Evolutionary conservation across 2,329 filamentous ascomycete species (phyloP).

Genomic region (Fusarium sp.): DNA sequence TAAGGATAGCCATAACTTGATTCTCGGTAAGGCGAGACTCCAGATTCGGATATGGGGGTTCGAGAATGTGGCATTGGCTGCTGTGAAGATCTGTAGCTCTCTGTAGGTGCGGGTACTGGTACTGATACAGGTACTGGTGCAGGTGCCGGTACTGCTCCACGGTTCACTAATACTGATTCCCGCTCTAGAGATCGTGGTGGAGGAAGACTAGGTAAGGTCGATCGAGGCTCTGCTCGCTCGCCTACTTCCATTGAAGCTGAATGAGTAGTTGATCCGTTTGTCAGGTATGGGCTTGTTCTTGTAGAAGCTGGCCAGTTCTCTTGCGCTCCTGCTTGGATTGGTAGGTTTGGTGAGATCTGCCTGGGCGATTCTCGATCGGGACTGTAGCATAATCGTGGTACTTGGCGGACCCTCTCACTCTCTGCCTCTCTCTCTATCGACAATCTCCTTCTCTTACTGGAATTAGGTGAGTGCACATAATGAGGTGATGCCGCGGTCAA

Average conservation of each 20-base stretch:
- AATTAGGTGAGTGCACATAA: slow-evolving; percentile 61
- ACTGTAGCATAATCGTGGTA: slow-evolving; percentile 60
- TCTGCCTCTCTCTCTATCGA: slow-evolving; percentile 57
- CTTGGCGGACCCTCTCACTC: slow-evolving; percentile 54
- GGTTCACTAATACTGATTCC: slow-evolving; percentile 47
- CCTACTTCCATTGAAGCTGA: slow-evolving; percentile 49
- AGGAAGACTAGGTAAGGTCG: slow-evolving; percentile 56
- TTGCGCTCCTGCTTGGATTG: slow-evolving; percentile 40
- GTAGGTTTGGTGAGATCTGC: slow-evolving; percentile 52
- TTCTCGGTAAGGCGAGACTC: slow-evolving; percentile 49
- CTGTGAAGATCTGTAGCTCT: slow-evolving; percentile 52
- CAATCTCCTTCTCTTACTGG: slow-evolving; percentile 60
- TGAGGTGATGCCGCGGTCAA: slow-evolving; percentile 55
- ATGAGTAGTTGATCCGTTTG: slow-evolving; percentile 43
- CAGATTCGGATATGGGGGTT: slow-evolving; percentile 48
- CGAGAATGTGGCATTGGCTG: slow-evolving; percentile 40
- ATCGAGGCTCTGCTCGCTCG: slow-evolving; percentile 52
- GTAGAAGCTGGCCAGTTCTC: slow-evolving; percentile 52
- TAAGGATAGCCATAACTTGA: slow-evolving; percentile 53
- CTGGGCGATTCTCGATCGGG: slow-evolving; percentile 48
- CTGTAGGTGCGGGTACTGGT: slow-evolving; percentile 47
- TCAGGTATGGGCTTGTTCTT: slow-evolving; percentile 51
- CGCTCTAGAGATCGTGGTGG: slow-evolving; percentile 53
- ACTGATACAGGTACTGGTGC: slow-evolving; percentile 45
- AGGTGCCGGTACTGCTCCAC: slow-evolving; percentile 48